phyloP scores from a whole-genome alignment of 1,284 basidiomycete genomes.

The Melampsora larici-populina region DNA sequence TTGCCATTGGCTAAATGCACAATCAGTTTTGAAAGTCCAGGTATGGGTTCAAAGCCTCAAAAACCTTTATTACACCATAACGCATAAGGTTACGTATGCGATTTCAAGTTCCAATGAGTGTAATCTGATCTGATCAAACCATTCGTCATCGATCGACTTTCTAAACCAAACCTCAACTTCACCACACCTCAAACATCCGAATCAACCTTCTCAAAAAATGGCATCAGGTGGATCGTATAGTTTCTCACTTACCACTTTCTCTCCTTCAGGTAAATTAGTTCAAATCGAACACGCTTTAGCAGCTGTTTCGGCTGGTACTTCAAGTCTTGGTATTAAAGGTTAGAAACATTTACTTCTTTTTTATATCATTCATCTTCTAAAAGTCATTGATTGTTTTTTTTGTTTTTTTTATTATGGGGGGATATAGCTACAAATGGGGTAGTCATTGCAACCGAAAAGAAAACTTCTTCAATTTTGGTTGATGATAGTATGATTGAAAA shows the following conservation, averaged over 20 bases:
- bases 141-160: background rate
- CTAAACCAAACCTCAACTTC: no score
- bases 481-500: conserved; percentile 98
- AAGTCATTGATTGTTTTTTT: background rate
- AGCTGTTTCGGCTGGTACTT: conserved; percentile 92
- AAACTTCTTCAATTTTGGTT: conserved; percentile 91
- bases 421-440: conserved; percentile 88
- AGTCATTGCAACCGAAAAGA: conserved; percentile 99
- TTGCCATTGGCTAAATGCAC: no score
- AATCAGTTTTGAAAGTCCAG: no score
- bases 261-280: conserved; percentile 85
- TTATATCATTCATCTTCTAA: conserved; percentile 19
- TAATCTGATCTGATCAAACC: background rate
- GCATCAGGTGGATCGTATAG: conserved; percentile 57
- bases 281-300: conserved; percentile 99
- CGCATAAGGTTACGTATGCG: no score
- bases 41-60: no score
- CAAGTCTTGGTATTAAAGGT: conserved; percentile 98
- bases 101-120: background rate
- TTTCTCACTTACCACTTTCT: conserved; percentile 98
- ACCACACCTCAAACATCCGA: no score
- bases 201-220: conserved; percentile 2
- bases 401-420: background rate
- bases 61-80: no score
- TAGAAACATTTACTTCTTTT: conserved; percentile 43